phyloP scores from a whole-genome alignment of 2,329 filamentous ascomycete genomes.

The Xylariales sp. region DNA sequence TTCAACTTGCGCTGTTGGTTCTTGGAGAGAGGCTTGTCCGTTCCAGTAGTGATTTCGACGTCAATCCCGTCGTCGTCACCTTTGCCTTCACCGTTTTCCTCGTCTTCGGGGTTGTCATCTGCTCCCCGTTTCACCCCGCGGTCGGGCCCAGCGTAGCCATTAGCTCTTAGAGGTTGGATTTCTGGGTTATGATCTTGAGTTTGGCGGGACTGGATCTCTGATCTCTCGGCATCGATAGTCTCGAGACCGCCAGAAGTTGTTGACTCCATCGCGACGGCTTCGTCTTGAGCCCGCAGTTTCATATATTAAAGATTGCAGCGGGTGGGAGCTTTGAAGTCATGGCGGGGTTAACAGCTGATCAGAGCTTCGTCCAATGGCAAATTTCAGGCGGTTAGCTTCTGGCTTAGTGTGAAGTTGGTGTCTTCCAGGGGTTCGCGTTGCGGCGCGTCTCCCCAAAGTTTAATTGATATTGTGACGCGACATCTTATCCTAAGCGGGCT shows the following conservation, averaged over 20 bases:
- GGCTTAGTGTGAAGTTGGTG: conserved; percentile 19
- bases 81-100: conserved; percentile 44
- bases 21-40: conserved; percentile 61
- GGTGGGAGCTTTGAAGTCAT: neutral
- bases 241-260: conserved; percentile 9
- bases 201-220: conserved; percentile 10
- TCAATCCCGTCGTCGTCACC: conserved; percentile 63
- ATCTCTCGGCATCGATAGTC: conserved; percentile 8
- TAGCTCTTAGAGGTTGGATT: conserved; percentile 1
- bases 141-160: conserved; percentile 1
- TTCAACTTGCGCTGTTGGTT: conserved; percentile 78
- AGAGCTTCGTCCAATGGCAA: neutral
- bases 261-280: conserved; percentile 3
- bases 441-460: conserved; percentile 6
- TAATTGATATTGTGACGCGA: conserved; percentile 3
- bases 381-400: conserved; percentile 11
- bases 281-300: too few species aligned
- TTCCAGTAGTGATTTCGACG: conserved; percentile 41
- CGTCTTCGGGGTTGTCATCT: conserved; percentile 50
- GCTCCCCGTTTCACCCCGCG: conserved; percentile 27
- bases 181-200: conserved; percentile 11
- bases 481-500: too few species aligned
- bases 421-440: conserved; percentile 7
- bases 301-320: too few species aligned
- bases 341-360: conserved; percentile 5